These are phyloP conservation scores for Phialemoniopsis sp. DNA, from an alignment of 2,329 filamentous ascomycete genomes.

Conservation along the genomic window DNA sequence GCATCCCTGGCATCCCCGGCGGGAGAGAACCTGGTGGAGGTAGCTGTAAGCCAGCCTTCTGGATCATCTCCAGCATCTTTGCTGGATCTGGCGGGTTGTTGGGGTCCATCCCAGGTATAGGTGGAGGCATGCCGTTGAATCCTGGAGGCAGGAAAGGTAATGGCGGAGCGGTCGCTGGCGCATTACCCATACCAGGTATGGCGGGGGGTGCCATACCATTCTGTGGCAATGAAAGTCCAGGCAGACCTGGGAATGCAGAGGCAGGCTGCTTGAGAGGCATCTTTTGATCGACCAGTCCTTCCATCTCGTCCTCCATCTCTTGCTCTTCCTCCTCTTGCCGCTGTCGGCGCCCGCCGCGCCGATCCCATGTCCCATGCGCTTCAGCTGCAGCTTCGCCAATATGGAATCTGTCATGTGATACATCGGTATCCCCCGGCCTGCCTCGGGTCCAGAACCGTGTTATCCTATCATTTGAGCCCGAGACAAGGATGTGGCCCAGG, in stretches of 20 bases:
- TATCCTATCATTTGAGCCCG: constrained; percentile 93
- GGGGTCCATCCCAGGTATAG: constrained; percentile 51
- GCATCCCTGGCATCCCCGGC: too few relatives aligned
- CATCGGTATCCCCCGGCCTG: constrained; percentile 80
- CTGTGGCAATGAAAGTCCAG: constrained; percentile 49
- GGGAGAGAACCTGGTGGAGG: constrained; percentile 45
- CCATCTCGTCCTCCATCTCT: constrained; percentile 88
- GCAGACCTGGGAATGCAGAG: constrained; percentile 46
- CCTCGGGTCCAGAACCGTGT: constrained; percentile 95
- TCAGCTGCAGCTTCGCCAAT: constrained; percentile 92
- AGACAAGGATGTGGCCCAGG: constrained; percentile 89
- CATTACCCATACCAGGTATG: constrained; percentile 46
- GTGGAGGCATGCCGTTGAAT: constrained; percentile 39
- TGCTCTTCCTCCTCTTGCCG: constrained; percentile 90
- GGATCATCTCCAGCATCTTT: constrained; percentile 60
- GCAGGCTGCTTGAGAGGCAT: constrained; percentile 58
- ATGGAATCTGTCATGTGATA: constrained; percentile 88
- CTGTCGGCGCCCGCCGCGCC: constrained; percentile 71
- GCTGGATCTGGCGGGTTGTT: constrained; percentile 58
- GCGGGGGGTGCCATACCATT: constrained; percentile 25
- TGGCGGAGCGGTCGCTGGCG: constrained; percentile 41
- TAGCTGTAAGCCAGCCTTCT: constrained; percentile 58
- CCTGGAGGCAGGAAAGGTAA: constrained; percentile 46
- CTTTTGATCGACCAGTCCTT: constrained; percentile 88
- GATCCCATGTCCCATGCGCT: constrained; percentile 90